A percentile compares a stretch with the other conserved stretches of the same genome.
These are phyloP conservation scores for Claviceps humidiphila DNA, from an alignment of 2,329 filamentous ascomycete species.

Conservation along the genomic window DNA sequence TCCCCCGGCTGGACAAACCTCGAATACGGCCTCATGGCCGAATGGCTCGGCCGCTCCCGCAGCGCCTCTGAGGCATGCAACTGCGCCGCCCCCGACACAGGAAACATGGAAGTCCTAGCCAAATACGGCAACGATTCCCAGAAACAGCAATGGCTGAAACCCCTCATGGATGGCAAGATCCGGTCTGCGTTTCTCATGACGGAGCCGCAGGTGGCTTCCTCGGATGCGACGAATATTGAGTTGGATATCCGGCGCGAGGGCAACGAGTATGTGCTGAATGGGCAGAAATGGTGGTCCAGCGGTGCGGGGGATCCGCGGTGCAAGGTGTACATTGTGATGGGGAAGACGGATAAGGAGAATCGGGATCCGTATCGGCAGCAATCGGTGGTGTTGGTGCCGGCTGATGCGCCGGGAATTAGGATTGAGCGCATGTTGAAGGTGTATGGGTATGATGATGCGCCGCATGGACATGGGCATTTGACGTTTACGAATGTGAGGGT, in stretches of 20 bases:
- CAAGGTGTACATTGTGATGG: conserved; percentile 92
- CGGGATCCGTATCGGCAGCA: conserved; percentile 75
- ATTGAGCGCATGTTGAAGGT: conserved; percentile 88
- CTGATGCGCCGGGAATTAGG: conserved; percentile 70
- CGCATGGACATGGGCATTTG: conserved; percentile 92
- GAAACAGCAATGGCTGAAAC: conserved; percentile 71
- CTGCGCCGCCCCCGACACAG: conserved; percentile 81
- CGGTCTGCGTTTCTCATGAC: conserved; percentile 90
- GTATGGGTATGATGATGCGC: conserved; percentile 96
- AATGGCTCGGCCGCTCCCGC: conserved; percentile 79
- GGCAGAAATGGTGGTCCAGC: conserved; percentile 98
- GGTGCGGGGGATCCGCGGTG: conserved; percentile 89
- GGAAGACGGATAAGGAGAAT: conserved; percentile 71
- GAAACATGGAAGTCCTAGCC: conserved; percentile 90
- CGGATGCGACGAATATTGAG: conserved; percentile 86
- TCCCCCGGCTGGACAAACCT: conserved; percentile 90
- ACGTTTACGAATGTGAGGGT: conserved; percentile 83
- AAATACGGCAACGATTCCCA: conserved; percentile 81
- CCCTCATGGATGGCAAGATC: conserved; percentile 72
- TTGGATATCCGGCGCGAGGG: conserved; percentile 72
- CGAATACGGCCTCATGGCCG: conserved; percentile 96
- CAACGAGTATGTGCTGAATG: conserved; percentile 82
- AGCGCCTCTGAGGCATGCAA: conserved; percentile 79
- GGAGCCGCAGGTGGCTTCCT: conserved; percentile 76
- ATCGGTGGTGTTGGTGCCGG: conserved; percentile 81